Conservation (phyloP, 305 asterid genomes). For the Euphrasia arctica region DNA sequence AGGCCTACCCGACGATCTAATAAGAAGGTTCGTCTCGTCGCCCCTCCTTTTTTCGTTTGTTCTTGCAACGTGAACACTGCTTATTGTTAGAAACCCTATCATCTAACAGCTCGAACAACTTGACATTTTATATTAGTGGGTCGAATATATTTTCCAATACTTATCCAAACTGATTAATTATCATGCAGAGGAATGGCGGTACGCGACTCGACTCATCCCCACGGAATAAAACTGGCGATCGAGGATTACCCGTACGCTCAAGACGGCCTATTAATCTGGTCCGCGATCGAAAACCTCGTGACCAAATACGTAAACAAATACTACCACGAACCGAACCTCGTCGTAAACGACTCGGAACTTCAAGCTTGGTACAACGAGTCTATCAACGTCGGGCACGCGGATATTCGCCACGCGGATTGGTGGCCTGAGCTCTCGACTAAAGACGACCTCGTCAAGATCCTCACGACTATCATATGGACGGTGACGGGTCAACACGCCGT, state of each 20-base stretch:
- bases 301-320: conserved; percentile 36
- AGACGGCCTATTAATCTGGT: conserved; percentile 58
- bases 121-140: too few species aligned
- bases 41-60: too few species aligned
- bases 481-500: conserved; percentile 63
- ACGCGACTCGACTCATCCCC: conserved; percentile 44
- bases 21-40: conserved; percentile 31
- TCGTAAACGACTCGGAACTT: conserved; percentile 43
- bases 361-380: conserved; percentile 59
- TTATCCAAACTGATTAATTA: neutral
- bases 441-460: conserved; percentile 41
- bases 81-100: too few species aligned
- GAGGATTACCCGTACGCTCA: conserved; percentile 63
- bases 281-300: conserved; percentile 41
- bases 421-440: conserved; percentile 52
- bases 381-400: conserved; percentile 47
- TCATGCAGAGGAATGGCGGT: conserved; percentile 53
- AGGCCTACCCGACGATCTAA: conserved; percentile 57
- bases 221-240: conserved; percentile 43
- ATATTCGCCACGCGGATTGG: conserved; percentile 43
- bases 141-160: too few species aligned
- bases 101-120: too few species aligned
- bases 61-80: too few species aligned
- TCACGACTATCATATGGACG: conserved; percentile 55
- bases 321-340: conserved; percentile 34